These are phyloP conservation scores for Gossypium rotundifolium DNA, from an alignment of 345 rosid species.

Conservation along the genomic window DNA sequence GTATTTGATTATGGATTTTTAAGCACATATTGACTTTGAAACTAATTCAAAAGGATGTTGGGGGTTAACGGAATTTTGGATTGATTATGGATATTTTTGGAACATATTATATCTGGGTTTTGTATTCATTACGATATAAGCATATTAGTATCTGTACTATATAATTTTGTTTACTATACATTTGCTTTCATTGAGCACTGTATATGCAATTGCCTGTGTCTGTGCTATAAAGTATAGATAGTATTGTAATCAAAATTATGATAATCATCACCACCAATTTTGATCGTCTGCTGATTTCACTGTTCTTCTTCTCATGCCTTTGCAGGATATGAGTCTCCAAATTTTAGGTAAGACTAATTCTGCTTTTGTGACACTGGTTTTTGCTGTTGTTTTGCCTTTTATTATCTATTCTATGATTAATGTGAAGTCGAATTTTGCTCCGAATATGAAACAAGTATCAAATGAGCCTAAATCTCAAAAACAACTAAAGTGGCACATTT, in stretches of 20 bases:
- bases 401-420: background rate
- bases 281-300: slow-evolving; percentile 13
- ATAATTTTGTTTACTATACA: background rate
- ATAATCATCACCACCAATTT: background rate
- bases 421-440: background rate
- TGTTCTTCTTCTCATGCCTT: background rate
- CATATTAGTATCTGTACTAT: background rate
- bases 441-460: no score
- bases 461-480: background rate
- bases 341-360: slow-evolving; percentile 46
- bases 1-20: background rate
- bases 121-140: background rate
- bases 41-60: background rate
- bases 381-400: background rate
- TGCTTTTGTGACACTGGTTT: background rate
- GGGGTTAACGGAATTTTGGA: background rate
- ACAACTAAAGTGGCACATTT: background rate
- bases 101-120: background rate
- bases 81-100: background rate
- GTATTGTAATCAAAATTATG: background rate
- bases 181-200: background rate
- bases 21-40: background rate
- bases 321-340: slow-evolving; percentile 85
- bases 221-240: background rate
- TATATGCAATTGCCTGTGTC: background rate